These are phyloP conservation scores for Trametes cubensis DNA, from an alignment of 768 basidiomycete species.

Conservation along the genomic window DNA sequence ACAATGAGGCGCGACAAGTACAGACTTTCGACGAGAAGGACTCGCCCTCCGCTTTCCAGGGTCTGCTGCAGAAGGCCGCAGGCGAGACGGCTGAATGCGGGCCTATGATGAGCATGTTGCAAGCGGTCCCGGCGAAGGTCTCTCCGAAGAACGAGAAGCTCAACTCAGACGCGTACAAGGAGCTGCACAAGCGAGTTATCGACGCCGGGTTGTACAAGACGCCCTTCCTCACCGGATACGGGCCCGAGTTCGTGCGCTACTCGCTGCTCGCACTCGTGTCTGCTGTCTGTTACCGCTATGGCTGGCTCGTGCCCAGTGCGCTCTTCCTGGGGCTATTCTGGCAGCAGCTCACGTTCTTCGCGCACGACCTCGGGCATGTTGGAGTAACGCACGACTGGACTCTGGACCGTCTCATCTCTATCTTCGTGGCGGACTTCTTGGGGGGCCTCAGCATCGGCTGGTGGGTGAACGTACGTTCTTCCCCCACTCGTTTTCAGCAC, in stretches of 20 bases:
- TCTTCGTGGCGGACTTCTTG: constrained; percentile 78
- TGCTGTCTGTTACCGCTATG: constrained; percentile 59
- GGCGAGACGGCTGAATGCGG: constrained; percentile 33
- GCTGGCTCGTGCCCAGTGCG: constrained; percentile 76
- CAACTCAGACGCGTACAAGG: constrained; percentile 79
- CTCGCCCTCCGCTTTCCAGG: constrained; percentile 44
- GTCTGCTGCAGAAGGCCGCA: constrained; percentile 53
- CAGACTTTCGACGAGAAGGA: constrained; percentile 34
- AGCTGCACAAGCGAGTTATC: constrained; percentile 71
- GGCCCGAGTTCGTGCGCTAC: constrained; percentile 86
- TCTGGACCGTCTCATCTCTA: constrained; percentile 77
- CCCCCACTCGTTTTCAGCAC: constrained; percentile 2
- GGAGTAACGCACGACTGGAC: constrained; percentile 90
- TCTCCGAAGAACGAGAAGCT: constrained; percentile 60
- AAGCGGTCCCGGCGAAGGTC: constrained; percentile 55
- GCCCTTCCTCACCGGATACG: constrained; percentile 84
- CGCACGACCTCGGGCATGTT: constrained; percentile 94
- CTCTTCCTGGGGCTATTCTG: constrained; percentile 84
- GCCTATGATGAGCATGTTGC: constrained; percentile 49
- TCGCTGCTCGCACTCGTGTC: constrained; percentile 59
- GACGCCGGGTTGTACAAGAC: constrained; percentile 86
- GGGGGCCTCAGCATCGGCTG: constrained; percentile 95
- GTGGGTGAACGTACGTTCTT: constrained; percentile 91
- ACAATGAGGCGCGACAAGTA: constrained; percentile 58
- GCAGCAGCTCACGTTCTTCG: constrained; percentile 93